Evolutionary conservation across 2,329 filamentous ascomycete genomes (phyloP), one percentile per base, ranked within the genome.

Genomic region (Exophiala oligosperma): DNA sequence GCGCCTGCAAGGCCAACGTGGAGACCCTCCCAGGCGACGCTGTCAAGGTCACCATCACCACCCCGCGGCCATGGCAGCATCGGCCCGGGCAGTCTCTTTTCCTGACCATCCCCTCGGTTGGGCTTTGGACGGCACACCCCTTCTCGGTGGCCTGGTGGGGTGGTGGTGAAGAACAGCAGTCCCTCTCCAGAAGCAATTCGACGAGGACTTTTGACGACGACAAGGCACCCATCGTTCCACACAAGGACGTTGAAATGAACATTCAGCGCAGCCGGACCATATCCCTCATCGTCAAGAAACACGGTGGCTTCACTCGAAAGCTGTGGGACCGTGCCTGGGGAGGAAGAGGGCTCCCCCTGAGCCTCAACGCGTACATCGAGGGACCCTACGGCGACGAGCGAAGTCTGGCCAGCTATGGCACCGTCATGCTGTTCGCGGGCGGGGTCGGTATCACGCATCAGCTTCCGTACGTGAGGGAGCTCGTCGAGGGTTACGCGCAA

Each of bases 381-480:
- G 94, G 94, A 0, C 93, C 94, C 0, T 97, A 97, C 71, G 88
- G 85, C 3, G 88, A 87, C 43, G 88, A 91, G 70, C 89, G 96
- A 74, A 86, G 86, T 60, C 86, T 97, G 64, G 87, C 92, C 73
- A 97, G 92, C 6, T 97, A 97, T 74, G 93, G 94, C 40, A 94
- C 95, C 44, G 86, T 88, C 46, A 84, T 99, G 63, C 87, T 99
- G 56, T 92, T 97, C 70, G 92, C 93, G 11, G 92, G 92, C 56
- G 91, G 93, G 57, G 92, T 94, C 4, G 94, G 94, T 62, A 97
- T 99, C 75, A 96, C 93, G 1, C 93, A 97, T 73, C 92, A 96
- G 72, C 84, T 97, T 29, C 90, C 92, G 35, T 96, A 95, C 72
- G 83, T 97, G 7, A 87, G 86, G 55, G 88, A 94, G 52, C 79